Conservation (phyloP, 768 basidiomycete genomes). For the Sistotremastrum suecicum region DNA sequence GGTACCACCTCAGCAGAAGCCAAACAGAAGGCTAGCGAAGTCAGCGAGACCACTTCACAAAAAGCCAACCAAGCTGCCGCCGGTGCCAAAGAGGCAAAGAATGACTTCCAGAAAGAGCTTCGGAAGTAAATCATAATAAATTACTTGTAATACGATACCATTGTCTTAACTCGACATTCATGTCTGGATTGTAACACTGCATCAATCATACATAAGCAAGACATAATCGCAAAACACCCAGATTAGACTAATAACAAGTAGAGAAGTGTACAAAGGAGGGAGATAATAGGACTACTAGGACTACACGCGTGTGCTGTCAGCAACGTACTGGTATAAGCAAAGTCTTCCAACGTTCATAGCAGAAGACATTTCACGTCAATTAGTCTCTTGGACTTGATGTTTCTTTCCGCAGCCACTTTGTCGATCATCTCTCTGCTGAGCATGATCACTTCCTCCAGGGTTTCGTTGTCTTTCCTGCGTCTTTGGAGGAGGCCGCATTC, state of each 20-base stretch:
- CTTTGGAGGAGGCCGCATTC: conserved; percentile 67
- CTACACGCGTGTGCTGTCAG: too few relatives aligned
- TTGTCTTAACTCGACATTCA: too few relatives aligned
- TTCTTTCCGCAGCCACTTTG: conserved; percentile 46
- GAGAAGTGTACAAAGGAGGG: too few relatives aligned
- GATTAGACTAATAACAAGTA: too few relatives aligned
- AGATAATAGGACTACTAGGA: too few relatives aligned
- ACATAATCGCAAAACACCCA: too few relatives aligned
- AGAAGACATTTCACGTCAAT: too few relatives aligned
- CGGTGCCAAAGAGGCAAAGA: conserved; percentile 9
- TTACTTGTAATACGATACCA: too few relatives aligned
- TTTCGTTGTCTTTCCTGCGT: conserved; percentile 21
- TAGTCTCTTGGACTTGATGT: conserved; percentile 33
- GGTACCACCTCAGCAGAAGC: conserved; percentile 5
- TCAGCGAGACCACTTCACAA: not conserved
- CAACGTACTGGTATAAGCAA: too few relatives aligned
- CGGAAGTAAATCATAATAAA: conserved; percentile 6
- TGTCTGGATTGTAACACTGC: too few relatives aligned
- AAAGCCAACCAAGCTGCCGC: conserved; percentile 5
- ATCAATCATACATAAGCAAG: too few relatives aligned
- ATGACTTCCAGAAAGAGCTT: conserved; percentile 9
- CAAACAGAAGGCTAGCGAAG: conserved; percentile 6
- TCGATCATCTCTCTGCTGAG: conserved; percentile 58
- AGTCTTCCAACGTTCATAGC: too few relatives aligned
- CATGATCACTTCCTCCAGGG: conserved; percentile 37